Evolutionary conservation across 495 filamentous ascomycete genomes (phyloP), one percentile per base, ranked within the genome.

Genomic region (Penicillium daleae): DNA sequence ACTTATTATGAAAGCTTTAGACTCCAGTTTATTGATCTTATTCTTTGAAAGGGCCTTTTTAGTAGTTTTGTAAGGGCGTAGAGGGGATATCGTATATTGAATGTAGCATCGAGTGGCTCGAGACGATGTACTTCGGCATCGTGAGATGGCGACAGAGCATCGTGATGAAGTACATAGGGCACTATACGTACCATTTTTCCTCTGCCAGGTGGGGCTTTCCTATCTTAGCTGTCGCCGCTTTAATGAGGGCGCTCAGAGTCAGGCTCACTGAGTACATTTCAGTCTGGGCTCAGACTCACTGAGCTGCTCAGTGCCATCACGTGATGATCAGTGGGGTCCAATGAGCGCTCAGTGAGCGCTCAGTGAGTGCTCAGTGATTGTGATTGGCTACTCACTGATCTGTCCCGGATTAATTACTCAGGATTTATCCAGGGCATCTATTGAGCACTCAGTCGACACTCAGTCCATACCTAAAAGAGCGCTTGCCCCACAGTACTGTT

Each of bases 231-330:
- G 64, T 54, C 59, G 64, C 67, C 51, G 61, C 64, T 67, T 69
- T 66, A 59, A 59, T 52, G 64, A 66, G 66, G 66, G 62, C 58
- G 61, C 61, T 66, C 61, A 64, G 64, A 62, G 60, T 69, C 64
- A 69, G 64, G 55, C 64, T 66, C 64, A 70, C 46, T 69, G 63
- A 66, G 60, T 64, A 69, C 37, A 69, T 66, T 39, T 66, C 59
- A 59, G 63, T 61, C 44, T 49, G 42, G 63, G 57, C 49, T 61
- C 32, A 54, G 26, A 17, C 27, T 59, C 57, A 59, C 26, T 59
- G 57, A 59, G 10, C 35, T 12, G 37, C 19, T 39, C 52, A 55
- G 17, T 4, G 4, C 12, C 4, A 22, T 55, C 52, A 55, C 15
- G 52, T 55, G 52, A 55, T 17, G 19, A 55, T 35, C 10, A 37